phyloP scores from a whole-genome alignment of 1,139 yeast genomes.

The Eremothecium sinecaudum region DNA sequence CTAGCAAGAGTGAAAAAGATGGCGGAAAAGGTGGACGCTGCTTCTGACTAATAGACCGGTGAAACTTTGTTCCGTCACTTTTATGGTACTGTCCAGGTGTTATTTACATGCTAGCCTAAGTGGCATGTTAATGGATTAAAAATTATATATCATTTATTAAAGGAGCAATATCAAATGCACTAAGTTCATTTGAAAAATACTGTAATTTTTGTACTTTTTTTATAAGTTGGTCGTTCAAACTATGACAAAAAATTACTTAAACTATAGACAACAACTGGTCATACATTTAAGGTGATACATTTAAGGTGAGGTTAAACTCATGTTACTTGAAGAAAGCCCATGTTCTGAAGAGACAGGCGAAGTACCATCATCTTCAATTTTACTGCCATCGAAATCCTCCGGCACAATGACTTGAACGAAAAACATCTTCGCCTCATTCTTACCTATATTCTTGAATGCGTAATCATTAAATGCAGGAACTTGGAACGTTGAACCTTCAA shows the following conservation, averaged over 20 bases:
- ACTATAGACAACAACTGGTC: too few relatives aligned
- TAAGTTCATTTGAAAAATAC: too few relatives aligned
- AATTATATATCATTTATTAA: too few relatives aligned
- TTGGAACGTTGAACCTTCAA: conserved; percentile 70
- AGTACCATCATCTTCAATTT: conserved; percentile 1
- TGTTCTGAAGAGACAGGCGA: not conserved
- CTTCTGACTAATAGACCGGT: conserved; percentile 14
- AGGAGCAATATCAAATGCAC: too few relatives aligned
- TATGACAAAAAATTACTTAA: too few relatives aligned
- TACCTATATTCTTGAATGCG: conserved; percentile 52
- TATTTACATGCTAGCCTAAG: too few relatives aligned
- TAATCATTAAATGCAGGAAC: conserved; percentile 72
- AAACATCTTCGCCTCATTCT: conserved; percentile 51
- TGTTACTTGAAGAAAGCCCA: conserved; percentile 9
- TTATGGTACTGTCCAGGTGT: too few relatives aligned
- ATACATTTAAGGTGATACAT: too few relatives aligned
- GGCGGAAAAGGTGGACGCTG: conserved; percentile 39
- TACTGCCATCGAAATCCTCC: conserved; percentile 16
- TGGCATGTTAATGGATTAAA: too few relatives aligned
- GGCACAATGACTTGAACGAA: conserved; percentile 59
- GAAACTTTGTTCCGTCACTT: too few relatives aligned
- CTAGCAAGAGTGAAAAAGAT: conserved; percentile 75
- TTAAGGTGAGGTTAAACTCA: conserved; percentile 11
- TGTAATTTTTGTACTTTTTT: too few relatives aligned
- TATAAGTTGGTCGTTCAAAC: too few relatives aligned